These are phyloP conservation scores for Mortierella sp. DNA, from an alignment of 371 early-diverging fungal genomes.

Conservation along the genomic window DNA sequence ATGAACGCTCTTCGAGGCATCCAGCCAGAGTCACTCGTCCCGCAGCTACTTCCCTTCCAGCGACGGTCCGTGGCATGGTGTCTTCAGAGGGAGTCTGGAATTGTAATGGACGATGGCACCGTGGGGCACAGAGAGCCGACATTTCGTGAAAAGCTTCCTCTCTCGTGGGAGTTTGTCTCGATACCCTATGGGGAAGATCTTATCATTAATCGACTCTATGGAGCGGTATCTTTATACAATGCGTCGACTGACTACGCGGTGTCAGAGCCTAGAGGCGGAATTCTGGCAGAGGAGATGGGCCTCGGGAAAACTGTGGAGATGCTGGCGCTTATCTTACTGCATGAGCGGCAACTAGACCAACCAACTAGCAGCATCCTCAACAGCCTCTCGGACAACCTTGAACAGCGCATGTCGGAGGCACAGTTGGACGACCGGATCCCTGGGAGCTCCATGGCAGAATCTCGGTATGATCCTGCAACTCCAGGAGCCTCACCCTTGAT, in stretches of 20 bases:
- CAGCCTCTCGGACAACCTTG: neutral
- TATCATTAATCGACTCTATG: slow-evolving; percentile 30
- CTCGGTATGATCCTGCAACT: neutral
- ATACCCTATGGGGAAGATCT: slow-evolving; percentile 1
- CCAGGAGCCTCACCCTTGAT: neutral
- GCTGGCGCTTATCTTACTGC: slow-evolving; percentile 60
- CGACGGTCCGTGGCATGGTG: slow-evolving; percentile 38
- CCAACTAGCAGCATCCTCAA: neutral
- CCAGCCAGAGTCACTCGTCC: slow-evolving; percentile 21
- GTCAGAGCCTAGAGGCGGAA: slow-evolving; percentile 60
- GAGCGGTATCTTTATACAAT: slow-evolving; percentile 13
- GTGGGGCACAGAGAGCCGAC: slow-evolving; percentile 34
- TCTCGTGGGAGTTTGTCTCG: slow-evolving; percentile 31
- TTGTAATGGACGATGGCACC: slow-evolving; percentile 14
- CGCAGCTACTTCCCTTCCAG: slow-evolving; percentile 38
- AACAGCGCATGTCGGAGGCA: slow-evolving; percentile 17
- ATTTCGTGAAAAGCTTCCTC: slow-evolving; percentile 25
- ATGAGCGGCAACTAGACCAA: slow-evolving; percentile 24
- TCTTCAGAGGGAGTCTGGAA: slow-evolving; percentile 30
- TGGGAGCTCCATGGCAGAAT: neutral
- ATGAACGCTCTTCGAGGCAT: slow-evolving; percentile 18
- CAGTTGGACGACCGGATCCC: slow-evolving; percentile 4
- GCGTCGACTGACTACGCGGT: neutral
- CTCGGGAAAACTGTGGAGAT: slow-evolving; percentile 85
- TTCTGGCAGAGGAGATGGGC: slow-evolving; percentile 69